Base-by-base conservation (phyloP, 2,329 filamentous ascomycete genomes). In the Setomelanomma holmii region DNA sequence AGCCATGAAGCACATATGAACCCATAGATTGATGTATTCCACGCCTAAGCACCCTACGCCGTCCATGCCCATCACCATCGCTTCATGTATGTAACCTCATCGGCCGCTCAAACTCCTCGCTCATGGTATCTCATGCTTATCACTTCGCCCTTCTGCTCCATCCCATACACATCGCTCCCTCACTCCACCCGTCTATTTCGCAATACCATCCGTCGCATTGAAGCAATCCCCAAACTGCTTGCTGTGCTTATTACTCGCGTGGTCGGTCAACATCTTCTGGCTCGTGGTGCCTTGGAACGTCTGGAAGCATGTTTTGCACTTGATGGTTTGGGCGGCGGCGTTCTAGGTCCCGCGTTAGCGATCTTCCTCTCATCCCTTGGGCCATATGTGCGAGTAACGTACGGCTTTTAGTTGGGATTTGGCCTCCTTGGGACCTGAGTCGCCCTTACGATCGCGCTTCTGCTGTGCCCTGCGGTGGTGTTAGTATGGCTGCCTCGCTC, bases 221-320 rank as follows among this genome's bases (percentile, higher is more conserved):
- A 93, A 93, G 78, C 89, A 92, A 36, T 90, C 88, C 44, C 81
- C 73, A 22, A 90, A 79, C 36, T 82, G 81, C 80, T 91, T 90
- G 79, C 78, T 87, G 79, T 93, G 89, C 81, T 91, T 91, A 78
- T 91, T 91, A 59, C 77, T 72, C 56, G 89, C 88, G 75, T 93
- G 89, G 68, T 89, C 85, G 54, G 82, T 84, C 57, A 92, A 84
- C 57, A 88, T 86, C 67, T 87, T 87, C 56, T 83, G 85, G 71
- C 88, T 88, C 55, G 87, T 88, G 30, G 89, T 93, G 80, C 88
- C 88, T 64, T 92, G 83, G 79, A 93, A 92, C 23, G 88, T 89
- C 64, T 88, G 84, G 77, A 87, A 89, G 88, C 89, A 93, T 68
- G 86, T 80, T 62, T 84, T 78, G 82, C 89, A 93, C 76, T 90